Base-by-base conservation (phyloP, 2,329 filamentous ascomycete genomes). In the Aspergillus clavatus region DNA sequence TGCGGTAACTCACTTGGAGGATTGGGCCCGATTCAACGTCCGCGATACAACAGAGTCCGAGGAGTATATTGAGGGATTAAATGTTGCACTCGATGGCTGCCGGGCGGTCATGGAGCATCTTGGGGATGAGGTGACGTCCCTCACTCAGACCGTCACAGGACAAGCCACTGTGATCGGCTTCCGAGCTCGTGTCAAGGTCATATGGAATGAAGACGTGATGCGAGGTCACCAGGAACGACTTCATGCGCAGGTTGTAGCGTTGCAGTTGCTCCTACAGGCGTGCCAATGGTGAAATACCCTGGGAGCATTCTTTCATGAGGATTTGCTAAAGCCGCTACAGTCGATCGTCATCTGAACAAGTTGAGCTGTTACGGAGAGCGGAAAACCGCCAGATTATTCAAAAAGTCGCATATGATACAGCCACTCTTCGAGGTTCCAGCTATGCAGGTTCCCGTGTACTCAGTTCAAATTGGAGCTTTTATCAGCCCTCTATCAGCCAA, bases 171-270 rank as follows among this genome's bases (percentile, higher is more conserved):
- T 48, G 7, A 40, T 61, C 23, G 53, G 60, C 10, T 58, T 67
- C 24, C 46, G 57, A 26, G 52, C 50, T 19, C 57, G 57, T 11
- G 54, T 61, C 22, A 61, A 52, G 44, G 56, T 63, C 19, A 53
- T 63, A 3, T 70, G 67, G 68, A 69, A 63, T 44, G 66, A 70
- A 29, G 58, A 62, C 18, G 51, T 53, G 10, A 68, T 70, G 63
- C 59, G 51, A 47, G 61, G 55, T 22, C 63, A 70, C 39, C 58
- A 65, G 44, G 58, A 64, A 21, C 55, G 60, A 38, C 45, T 70
- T 36, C 65, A 62, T 21, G 57, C 62, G 16, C 68, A 70, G 42
- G 61, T 69, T 5, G 52, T 59, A 28, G 67, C 68, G 8, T 52
- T 70, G 14, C 66, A 69, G 35, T 43, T 70, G 18, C 50, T 71